Percentiles rank a stretch among this genome's conserved stretches.
Conservation (phyloP, 208 protist species). For the Crithidia fasciculata region DNA sequence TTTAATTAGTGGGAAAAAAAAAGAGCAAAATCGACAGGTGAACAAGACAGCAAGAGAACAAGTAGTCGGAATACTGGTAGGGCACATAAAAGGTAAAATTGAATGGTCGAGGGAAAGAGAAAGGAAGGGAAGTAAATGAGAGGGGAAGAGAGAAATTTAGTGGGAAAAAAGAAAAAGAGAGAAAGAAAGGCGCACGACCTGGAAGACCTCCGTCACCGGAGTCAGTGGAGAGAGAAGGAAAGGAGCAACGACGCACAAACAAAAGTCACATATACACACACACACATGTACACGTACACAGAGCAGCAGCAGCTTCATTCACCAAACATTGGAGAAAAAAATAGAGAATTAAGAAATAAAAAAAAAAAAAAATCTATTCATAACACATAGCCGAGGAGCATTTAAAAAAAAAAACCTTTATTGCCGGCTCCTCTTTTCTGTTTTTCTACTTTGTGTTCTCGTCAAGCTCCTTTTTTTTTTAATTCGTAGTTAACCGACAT, state of each 20-base stretch:
- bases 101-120: no score
- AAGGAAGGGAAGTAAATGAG: no score
- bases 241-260: not conserved
- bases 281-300: not conserved
- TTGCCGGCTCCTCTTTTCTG: no score
- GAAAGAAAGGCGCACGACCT: not conserved
- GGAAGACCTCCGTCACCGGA: slow-evolving; percentile 19
- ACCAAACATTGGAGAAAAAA: no score
- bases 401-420: no score
- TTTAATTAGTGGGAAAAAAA: not conserved
- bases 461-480: no score
- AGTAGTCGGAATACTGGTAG: not conserved
- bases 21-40: no score
- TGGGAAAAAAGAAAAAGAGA: not conserved
- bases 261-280: not conserved
- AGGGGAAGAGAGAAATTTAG: not conserved
- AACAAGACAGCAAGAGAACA: no score
- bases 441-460: no score
- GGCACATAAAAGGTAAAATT: not conserved
- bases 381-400: no score
- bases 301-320: not conserved
- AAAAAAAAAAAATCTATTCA: no score
- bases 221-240: slow-evolving; percentile 7
- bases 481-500: not conserved
- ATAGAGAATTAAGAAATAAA: not conserved